Conservation (phyloP, 768 basidiomycete genomes). For the Strobilomyces echinocephalus region DNA sequence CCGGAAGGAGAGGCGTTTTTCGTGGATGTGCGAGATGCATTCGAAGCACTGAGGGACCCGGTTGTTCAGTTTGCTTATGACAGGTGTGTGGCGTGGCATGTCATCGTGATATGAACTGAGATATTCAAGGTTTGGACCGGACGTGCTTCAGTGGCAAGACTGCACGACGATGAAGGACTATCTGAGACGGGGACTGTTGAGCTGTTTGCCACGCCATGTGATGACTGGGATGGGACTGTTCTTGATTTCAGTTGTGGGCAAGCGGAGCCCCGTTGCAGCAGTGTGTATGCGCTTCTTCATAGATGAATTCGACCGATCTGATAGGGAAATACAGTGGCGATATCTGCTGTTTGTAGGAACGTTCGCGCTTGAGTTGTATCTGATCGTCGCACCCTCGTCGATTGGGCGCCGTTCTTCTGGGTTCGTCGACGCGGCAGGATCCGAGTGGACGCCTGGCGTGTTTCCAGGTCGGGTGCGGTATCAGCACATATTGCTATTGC, state of each 20-base stretch:
- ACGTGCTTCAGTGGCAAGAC: constrained; percentile 61
- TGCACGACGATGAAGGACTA: constrained; percentile 70
- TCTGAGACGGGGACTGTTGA: constrained; percentile 58
- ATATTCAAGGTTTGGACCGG: constrained; percentile 67
- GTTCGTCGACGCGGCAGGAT: constrained; percentile 20
- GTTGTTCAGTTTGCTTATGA: constrained; percentile 81
- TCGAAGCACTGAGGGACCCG: constrained; percentile 75
- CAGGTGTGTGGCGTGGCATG: constrained; percentile 42
- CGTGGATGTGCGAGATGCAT: constrained; percentile 66
- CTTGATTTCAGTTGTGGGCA: constrained; percentile 59
- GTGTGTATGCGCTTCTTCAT: constrained; percentile 41
- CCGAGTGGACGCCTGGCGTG: constrained; percentile 23
- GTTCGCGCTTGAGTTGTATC: constrained; percentile 57
- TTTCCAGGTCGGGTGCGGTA: constrained; percentile 67
- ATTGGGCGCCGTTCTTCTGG: constrained; percentile 4
- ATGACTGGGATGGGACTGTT: constrained; percentile 53
- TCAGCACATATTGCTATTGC: constrained; percentile 75
- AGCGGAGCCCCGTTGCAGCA: constrained; percentile 55
- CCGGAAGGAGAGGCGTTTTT: constrained; percentile 57
- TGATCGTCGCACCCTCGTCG: constrained; percentile 51
- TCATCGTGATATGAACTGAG: background rate
- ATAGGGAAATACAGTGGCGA: constrained; percentile 57
- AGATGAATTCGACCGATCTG: constrained; percentile 11
- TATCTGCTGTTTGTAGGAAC: constrained; percentile 65
- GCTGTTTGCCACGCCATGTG: constrained; percentile 63